Conservation (phyloP, 805 yeast genomes). For the Ogataea kodamae region DNA sequence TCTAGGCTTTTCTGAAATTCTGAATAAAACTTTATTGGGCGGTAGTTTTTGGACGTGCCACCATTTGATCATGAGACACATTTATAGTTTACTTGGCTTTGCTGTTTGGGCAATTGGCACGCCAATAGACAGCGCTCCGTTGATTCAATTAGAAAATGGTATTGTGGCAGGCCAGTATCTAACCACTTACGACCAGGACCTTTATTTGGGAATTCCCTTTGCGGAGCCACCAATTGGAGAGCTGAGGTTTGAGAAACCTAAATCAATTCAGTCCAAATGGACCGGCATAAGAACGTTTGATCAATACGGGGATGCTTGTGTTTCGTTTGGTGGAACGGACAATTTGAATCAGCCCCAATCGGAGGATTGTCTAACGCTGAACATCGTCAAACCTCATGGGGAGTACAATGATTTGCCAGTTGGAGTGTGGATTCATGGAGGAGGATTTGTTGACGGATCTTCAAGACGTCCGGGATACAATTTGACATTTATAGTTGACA, state of each 20-base stretch:
- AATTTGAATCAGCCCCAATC: slow-evolving; percentile 1
- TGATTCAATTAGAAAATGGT: neutral
- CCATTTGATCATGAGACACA: too few relatives aligned
- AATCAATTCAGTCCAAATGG: slow-evolving; percentile 1
- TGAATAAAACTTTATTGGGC: too few relatives aligned
- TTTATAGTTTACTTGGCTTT: too few relatives aligned
- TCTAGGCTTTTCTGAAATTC: too few relatives aligned
- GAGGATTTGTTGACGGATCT: slow-evolving; percentile 2
- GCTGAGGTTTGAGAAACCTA: slow-evolving; percentile 2
- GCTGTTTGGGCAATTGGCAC: neutral
- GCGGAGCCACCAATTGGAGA: slow-evolving; percentile 4
- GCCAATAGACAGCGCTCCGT: neutral
- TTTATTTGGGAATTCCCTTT: slow-evolving; percentile 2
- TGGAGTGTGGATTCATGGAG: slow-evolving; percentile 4
- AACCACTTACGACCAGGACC: slow-evolving; percentile 1
- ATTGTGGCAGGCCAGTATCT: neutral
- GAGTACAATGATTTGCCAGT: slow-evolving; percentile 2
- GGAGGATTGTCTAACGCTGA: slow-evolving; percentile 3
- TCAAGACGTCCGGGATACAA: slow-evolving; percentile 2
- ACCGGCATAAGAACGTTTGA: neutral
- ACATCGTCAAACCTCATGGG: slow-evolving; percentile 3
- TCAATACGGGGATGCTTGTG: slow-evolving; percentile 2
- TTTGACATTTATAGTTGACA: slow-evolving; percentile 2
- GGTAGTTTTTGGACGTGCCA: too few relatives aligned
- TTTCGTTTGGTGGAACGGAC: slow-evolving; percentile 1